Evolutionary conservation across 805 yeast species (phyloP), one percentile per base, ranked within the genome.

Genomic region (Peterozyma toletana): DNA sequence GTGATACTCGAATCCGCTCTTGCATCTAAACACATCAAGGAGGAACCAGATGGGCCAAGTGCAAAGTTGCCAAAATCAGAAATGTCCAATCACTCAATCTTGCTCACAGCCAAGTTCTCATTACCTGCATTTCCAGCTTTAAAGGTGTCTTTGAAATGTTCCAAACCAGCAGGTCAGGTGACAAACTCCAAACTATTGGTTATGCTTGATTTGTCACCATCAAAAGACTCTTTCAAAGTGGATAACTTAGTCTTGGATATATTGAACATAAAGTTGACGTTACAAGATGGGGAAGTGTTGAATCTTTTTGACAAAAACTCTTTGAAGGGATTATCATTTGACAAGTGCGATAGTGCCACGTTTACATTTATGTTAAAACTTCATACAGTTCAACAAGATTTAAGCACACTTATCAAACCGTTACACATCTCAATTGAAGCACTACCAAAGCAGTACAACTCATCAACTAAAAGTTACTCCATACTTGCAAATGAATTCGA

Each of bases 401-500:
- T 30, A 39, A 43, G 16, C 15, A n/a, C 11, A 43, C n/a, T 44
- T 9, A 13, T 27, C 11, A 44, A 40, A 33, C 46, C 43, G 3
- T 37, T 44, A 15, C 39, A 44, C 29, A 44, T 44, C 31, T 39
- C 21, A 40, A 44, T 44, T 27, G 10, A 37, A 10, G 29, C 43
- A 4, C 31, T 44, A 1, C 46, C 46, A 21, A 34, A 38, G 16
- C n/a, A 30, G 9, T 6, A n/a, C 15, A 18, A 40, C 7, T 21
- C 21, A n/a, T 14, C 33, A 17, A 15, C 35, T 21, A 13, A 17
- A 29, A 18, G 15, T n/a, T n/a, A 10, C 11, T 14, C 27, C 21
- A 52, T 53, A 36, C 43, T 44, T 5, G 43, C 51, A 4, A 46
- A 50, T 16, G 36, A 50, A 7, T 50, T 63, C 11, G 46, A 47